phyloP scores from a whole-genome alignment of 2,329 filamentous ascomycete species.

The Sporothrix humicola region DNA sequence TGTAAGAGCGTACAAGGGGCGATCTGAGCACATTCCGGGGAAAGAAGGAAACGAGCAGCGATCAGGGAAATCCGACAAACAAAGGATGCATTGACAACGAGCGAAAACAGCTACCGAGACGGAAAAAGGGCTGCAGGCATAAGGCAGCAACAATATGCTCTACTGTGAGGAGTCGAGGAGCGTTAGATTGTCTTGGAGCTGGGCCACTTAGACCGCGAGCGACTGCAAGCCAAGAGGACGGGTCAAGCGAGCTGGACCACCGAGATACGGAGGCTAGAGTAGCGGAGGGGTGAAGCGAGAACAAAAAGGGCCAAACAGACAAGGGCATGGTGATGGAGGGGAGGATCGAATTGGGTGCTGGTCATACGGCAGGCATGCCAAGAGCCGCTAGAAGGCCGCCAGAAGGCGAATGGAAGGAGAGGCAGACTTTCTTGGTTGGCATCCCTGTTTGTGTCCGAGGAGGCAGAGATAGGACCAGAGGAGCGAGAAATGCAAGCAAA shows the following conservation, averaged over 20 bases:
- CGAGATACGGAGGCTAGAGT: constrained; percentile 7
- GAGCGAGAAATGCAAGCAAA: neutral
- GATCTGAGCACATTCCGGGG: neutral
- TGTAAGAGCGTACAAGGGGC: neutral
- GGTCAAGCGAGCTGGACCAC: constrained; percentile 15
- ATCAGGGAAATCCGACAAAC: neutral
- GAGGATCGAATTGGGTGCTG: neutral
- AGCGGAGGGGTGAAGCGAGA: neutral
- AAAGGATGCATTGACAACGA: neutral
- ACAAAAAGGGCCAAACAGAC: constrained; percentile 13
- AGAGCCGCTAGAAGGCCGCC: constrained; percentile 32
- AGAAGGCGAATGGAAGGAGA: constrained; percentile 32
- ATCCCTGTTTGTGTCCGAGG: neutral
- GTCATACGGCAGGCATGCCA: constrained; percentile 16
- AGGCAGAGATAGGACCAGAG: constrained; percentile 9
- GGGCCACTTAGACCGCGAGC: neutral
- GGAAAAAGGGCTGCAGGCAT: neutral
- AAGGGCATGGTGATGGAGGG: neutral
- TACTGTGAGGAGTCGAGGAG: too few species aligned
- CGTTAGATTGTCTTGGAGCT: neutral
- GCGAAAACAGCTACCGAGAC: constrained; percentile 6
- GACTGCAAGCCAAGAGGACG: constrained; percentile 20
- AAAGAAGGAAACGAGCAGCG: constrained; percentile 4
- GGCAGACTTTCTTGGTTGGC: neutral
- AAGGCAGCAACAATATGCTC: constrained; percentile 28